These are phyloP conservation scores for Pestalotiopsis sp. DNA, from an alignment of 2,329 filamentous ascomycete genomes.

Conservation along the genomic window DNA sequence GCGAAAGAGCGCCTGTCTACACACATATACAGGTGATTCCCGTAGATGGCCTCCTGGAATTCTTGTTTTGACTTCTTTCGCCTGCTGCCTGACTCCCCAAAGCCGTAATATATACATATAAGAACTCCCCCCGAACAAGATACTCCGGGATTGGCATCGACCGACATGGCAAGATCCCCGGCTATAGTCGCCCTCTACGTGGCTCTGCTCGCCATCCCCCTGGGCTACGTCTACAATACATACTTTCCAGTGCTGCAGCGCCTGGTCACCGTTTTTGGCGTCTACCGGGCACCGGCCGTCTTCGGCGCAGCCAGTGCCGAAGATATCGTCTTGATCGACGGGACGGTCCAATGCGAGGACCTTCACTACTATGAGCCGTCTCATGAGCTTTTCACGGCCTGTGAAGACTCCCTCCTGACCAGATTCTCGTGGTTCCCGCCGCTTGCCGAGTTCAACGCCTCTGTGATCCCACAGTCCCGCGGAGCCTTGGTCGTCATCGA, in stretches of 20 bases:
- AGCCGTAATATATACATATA: no score
- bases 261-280: slow-evolving; percentile 19
- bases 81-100: no score
- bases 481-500: slow-evolving; percentile 57
- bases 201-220: slow-evolving; percentile 10
- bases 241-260: slow-evolving; percentile 10
- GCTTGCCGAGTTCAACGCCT: slow-evolving; percentile 41
- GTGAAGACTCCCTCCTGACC: slow-evolving; percentile 44
- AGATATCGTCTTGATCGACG: slow-evolving; percentile 44
- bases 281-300: slow-evolving; percentile 19
- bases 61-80: no score
- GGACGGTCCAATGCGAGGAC: slow-evolving; percentile 62
- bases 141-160: neutral
- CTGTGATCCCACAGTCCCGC: slow-evolving; percentile 32
- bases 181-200: neutral
- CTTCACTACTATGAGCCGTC: slow-evolving; percentile 55
- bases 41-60: no score
- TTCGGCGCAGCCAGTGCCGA: slow-evolving; percentile 25
- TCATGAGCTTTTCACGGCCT: slow-evolving; percentile 57
- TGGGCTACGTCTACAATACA: slow-evolving; percentile 12
- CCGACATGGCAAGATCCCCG: neutral
- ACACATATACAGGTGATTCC: no score
- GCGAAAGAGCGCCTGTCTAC: no score
- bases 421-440: slow-evolving; percentile 57
- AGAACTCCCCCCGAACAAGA: no score